These are phyloP conservation scores for Pleurotus salmoneostramineus DNA, from an alignment of 768 basidiomycete genomes.

Conservation along the genomic window DNA sequence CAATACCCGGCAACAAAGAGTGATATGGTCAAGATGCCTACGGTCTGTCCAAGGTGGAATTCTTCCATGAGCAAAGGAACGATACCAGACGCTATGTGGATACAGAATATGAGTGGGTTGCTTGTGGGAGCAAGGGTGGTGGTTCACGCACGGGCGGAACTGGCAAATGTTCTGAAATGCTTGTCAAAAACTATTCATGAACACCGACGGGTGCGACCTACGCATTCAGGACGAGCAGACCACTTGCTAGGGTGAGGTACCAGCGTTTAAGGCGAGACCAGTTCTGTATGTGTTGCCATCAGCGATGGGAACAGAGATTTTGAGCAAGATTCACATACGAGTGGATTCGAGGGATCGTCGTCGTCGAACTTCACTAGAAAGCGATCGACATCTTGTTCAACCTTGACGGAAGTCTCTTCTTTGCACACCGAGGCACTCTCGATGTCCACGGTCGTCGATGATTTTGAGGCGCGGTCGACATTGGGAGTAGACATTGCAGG, in stretches of 20 bases:
- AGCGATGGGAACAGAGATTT: slow-evolving; percentile 1
- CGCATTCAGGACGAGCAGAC: slow-evolving; percentile 54
- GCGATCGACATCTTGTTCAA: slow-evolving; percentile 18
- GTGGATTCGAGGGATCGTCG: slow-evolving; percentile 42
- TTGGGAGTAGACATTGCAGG: background rate
- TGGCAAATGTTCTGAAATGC: slow-evolving; percentile 52
- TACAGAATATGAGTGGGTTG: background rate
- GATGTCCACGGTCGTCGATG: slow-evolving; percentile 13
- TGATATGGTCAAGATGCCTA: slow-evolving; percentile 52
- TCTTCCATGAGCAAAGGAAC: slow-evolving; percentile 37
- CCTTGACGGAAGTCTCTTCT: slow-evolving; percentile 1
- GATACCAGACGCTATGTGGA: slow-evolving; percentile 38
- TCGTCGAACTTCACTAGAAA: slow-evolving; percentile 31
- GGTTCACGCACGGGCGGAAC: slow-evolving; percentile 42
- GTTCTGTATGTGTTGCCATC: slow-evolving; percentile 29
- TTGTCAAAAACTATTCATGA: background rate
- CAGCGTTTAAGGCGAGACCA: slow-evolving; percentile 43
- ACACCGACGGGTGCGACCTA: slow-evolving; percentile 20
- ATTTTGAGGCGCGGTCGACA: background rate
- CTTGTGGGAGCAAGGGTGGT: background rate
- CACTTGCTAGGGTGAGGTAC: slow-evolving; percentile 47
- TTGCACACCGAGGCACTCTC: slow-evolving; percentile 1
- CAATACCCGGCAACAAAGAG: slow-evolving; percentile 70
- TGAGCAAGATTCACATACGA: slow-evolving; percentile 24
- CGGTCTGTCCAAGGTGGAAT: slow-evolving; percentile 46